These are phyloP conservation scores for Hypoxylon fragiforme DNA, from an alignment of 495 filamentous ascomycete genomes.

Conservation along the genomic window DNA sequence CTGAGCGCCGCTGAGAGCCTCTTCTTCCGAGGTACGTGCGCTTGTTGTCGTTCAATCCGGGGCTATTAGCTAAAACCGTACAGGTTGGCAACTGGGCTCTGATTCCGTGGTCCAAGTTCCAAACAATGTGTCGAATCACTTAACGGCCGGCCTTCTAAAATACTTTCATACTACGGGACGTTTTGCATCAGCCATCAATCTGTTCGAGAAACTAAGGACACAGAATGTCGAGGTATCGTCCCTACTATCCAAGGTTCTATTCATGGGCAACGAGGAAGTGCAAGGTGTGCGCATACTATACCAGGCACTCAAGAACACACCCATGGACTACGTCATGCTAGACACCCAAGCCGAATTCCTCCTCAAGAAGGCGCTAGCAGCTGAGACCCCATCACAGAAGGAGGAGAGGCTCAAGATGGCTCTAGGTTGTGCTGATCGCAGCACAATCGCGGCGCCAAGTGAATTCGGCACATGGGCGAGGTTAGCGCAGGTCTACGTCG, in stretches of 20 bases:
- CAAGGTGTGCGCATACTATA: constrained; percentile 86
- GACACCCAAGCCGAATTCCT: constrained; percentile 95
- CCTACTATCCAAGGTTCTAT: constrained; percentile 81
- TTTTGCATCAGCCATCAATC: constrained; percentile 93
- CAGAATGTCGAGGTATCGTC: constrained; percentile 93
- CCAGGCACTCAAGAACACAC: constrained; percentile 83
- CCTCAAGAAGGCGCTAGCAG: constrained; percentile 70
- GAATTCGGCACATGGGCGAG: constrained; percentile 98
- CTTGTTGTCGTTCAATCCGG: neutral
- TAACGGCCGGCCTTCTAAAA: constrained; percentile 87
- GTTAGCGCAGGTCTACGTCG: constrained; percentile 88
- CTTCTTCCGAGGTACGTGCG: constrained; percentile 80
- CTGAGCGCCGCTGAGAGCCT: constrained; percentile 91
- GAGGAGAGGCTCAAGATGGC: constrained; percentile 73
- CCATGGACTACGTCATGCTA: constrained; percentile 94
- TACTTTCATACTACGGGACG: constrained; percentile 96
- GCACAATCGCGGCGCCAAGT: constrained; percentile 90
- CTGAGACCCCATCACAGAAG: constrained; percentile 51
- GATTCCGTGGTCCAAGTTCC: constrained; percentile 97
- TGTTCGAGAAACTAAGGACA: constrained; percentile 93
- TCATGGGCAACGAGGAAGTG: constrained; percentile 95
- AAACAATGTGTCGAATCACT: constrained; percentile 94
- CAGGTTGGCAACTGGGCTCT: constrained; percentile 93
- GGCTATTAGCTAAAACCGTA: constrained; percentile 6
- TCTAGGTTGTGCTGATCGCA: constrained; percentile 88